Base-by-base conservation (phyloP, 495 filamentous ascomycete species). In the Podospora pseudocomata region DNA sequence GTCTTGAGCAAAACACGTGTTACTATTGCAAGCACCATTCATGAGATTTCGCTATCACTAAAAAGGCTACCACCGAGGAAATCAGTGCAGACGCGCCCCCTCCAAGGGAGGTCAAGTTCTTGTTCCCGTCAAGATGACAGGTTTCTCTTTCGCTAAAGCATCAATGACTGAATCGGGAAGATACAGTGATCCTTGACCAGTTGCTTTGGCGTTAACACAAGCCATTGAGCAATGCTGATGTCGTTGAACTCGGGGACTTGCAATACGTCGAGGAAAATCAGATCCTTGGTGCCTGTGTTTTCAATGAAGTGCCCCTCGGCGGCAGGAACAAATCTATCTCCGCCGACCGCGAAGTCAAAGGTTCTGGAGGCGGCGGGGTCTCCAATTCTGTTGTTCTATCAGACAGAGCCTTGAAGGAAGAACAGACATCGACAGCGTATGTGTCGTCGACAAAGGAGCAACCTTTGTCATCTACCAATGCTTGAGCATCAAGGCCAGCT, bases 331-430 rank as follows among this genome's bases (percentile, higher is more conserved):
- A 91, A 90, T 0, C 85, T 90, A 0, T 91, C 88, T 66, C 91
- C 91, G 30, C 90, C 90, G n/a, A 87, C 84, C 20, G 82, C 81
- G 74, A 88, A 93, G 75, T 94, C 91, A 74, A 93, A 94, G 0
- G 90, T 93, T 11, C 84, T 83, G 1, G 90, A 84, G 2, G 81
- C 74, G 0, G 76, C 74, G 0, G 87, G 84, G 0, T 90, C 87
- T 81, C 77, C 74, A 87, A 92, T 5, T 92, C 78, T 0, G 90
- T 92, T 16, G 90, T 88, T 4, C 91, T 84, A 0, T 85, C 23
- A 23, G 23, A 23, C 91, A 0, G 82, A 81, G 0, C 91, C 91
- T 30, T 84, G 75, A 60, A 82, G 88, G 76, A 91, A 91, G 71
- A 86, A 91, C 89, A 91, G 15, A 91, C 85, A 75, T 91, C 89